Percentiles rank a stretch among this genome's conserved stretches.
These are phyloP conservation scores for Coriaria nepalensis DNA, from an alignment of 306 rosid genomes.

Conservation along the genomic window DNA sequence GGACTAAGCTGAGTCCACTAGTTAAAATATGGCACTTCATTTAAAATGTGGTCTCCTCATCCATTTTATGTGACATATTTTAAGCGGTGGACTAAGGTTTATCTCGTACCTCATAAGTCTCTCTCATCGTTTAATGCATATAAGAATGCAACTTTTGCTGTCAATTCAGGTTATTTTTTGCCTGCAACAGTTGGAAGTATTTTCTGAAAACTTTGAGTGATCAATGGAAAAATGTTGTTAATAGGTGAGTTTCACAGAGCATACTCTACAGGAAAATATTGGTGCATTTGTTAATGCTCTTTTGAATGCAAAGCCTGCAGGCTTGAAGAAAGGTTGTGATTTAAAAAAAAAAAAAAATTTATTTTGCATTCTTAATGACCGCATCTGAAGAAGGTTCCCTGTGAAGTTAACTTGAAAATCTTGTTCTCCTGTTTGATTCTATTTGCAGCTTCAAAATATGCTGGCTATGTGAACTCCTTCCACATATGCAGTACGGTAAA, in stretches of 20 bases:
- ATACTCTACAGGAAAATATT: constrained; percentile 69
- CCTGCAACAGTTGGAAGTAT: too few relatives aligned
- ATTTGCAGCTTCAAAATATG: constrained; percentile 88
- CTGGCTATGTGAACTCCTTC: constrained; percentile 83
- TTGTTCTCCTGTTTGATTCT: constrained; percentile 5
- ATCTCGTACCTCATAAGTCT: too few relatives aligned
- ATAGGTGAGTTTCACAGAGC: constrained; percentile 73
- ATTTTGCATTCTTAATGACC: background rate
- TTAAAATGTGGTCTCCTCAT: too few relatives aligned
- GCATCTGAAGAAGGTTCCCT: background rate
- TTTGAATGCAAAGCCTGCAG: constrained; percentile 75
- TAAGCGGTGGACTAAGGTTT: too few relatives aligned
- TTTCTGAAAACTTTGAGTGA: too few relatives aligned
- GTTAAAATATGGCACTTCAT: too few relatives aligned
- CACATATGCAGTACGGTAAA: constrained; percentile 89
- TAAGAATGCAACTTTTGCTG: too few relatives aligned
- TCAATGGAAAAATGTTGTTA: constrained; percentile 4
- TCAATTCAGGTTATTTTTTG: too few relatives aligned
- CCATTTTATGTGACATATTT: too few relatives aligned
- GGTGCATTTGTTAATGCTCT: constrained; percentile 88
- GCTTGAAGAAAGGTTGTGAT: constrained; percentile 95
- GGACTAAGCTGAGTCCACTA: too few relatives aligned
- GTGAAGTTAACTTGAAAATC: too few relatives aligned
- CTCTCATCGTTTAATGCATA: background rate
- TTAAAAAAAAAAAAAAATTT: too few relatives aligned